Percentiles rank a stretch among this genome's conserved stretches.
These are phyloP conservation scores for Alternaria postmessia DNA, from an alignment of 2,329 filamentous ascomycete genomes.

Conservation along the genomic window DNA sequence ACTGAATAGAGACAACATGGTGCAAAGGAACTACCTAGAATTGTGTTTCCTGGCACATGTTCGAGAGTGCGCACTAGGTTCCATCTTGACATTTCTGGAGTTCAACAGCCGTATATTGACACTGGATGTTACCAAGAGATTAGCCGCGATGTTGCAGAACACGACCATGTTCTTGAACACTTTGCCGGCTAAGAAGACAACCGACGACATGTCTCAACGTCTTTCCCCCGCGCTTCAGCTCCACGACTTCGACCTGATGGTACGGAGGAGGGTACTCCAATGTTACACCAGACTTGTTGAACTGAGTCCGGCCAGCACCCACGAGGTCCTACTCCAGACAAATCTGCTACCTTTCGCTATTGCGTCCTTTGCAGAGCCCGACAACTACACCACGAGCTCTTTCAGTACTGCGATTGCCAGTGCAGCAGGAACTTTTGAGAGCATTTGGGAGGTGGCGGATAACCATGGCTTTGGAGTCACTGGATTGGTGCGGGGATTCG, in stretches of 20 bases:
- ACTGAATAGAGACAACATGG: constrained; percentile 88
- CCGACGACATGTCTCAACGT: constrained; percentile 85
- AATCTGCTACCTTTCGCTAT: constrained; percentile 90
- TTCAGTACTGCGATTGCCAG: constrained; percentile 91
- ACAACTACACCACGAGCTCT: constrained; percentile 84
- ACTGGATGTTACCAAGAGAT: constrained; percentile 89
- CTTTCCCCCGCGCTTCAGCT: constrained; percentile 86
- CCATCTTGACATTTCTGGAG: constrained; percentile 89
- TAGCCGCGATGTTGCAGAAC: constrained; percentile 94
- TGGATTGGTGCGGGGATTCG: constrained; percentile 80
- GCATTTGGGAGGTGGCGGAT: constrained; percentile 92
- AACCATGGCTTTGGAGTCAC: constrained; percentile 95
- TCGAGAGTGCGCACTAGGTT: constrained; percentile 90
- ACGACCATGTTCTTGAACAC: constrained; percentile 89
- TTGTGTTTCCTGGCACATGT: constrained; percentile 94
- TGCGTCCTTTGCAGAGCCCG: constrained; percentile 90
- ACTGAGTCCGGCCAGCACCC: constrained; percentile 82
- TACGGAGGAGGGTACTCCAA: constrained; percentile 89
- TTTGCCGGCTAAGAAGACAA: constrained; percentile 81
- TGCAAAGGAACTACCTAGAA: constrained; percentile 83
- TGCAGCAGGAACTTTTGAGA: constrained; percentile 88
- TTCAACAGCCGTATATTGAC: constrained; percentile 93
- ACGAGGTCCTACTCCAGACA: constrained; percentile 86
- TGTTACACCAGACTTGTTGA: constrained; percentile 93
- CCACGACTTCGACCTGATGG: constrained; percentile 90